Base-by-base conservation (phyloP, 306 rosid genomes). In the Vigna nakashimae region DNA sequence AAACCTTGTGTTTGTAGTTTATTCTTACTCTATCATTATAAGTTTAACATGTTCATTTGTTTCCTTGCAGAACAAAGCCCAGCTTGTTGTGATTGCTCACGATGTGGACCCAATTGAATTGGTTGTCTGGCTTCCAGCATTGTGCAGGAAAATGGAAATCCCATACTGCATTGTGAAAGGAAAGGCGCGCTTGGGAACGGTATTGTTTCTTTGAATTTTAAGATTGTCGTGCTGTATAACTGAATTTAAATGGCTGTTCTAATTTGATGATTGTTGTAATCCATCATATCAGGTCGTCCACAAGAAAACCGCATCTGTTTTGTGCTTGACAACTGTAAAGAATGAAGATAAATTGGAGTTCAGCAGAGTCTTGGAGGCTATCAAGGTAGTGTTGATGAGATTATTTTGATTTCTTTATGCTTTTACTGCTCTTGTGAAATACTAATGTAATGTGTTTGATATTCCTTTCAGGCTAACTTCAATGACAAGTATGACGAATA, bases 151-250 rank as follows among this genome's bases (percentile, higher is more conserved):
- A 78, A 92, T 92, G 97, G 97, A 92, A 75, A 90, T 92, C 43
- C 97, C 97, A 0, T 90, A 92, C 82, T 92, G 97, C 90, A 92
- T 92, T 14, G 97, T 92, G 43, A 92, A 90, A 84, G 97, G 97
- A n/a, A 92, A 90, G 83, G 87, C 97, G 1, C 93, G 97, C 16
- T 50, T 92, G 42, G 97, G 97, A 82, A 59, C 95, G 36, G 97
- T 92, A 90, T 66, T 36, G 18, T 9, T 26, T 7, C 2, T 16
- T 34, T 10, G 14, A 10, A 64, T 13, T 17, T 36, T n/a, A 4
- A 30, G 1, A 7, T 70, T 8, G 53, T 0, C 9, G 4, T n/a
- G 0, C n/a, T 15, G 2, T 16, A 4, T 11, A 12, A 9, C n/a
- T 9, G 20, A 13, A 26, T 51, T 15, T 63, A 7, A 2, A 8